phyloP scores from a whole-genome alignment of 257 asterid species.

The Fraxinus cuspidata region DNA sequence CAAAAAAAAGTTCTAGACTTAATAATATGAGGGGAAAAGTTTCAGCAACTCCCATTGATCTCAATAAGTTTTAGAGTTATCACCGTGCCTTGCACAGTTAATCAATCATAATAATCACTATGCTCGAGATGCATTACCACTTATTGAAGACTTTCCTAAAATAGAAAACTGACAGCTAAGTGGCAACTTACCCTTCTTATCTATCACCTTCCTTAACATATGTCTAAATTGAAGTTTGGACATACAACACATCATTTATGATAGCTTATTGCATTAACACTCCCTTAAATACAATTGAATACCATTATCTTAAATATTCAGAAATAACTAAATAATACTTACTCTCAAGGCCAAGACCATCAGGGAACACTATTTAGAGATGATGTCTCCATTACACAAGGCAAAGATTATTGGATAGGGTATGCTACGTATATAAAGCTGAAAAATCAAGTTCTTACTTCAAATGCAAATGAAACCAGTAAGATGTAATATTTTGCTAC shows the following conservation, averaged over 20 bases:
- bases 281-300: not conserved
- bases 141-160: not conserved
- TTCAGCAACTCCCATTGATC: not conserved
- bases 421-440: not conserved
- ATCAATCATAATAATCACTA: not conserved
- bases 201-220: slow-evolving; percentile 9
- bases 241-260: not conserved
- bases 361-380: not conserved
- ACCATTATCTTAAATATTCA: not conserved
- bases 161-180: slow-evolving; percentile 16
- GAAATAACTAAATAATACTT: not conserved
- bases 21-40: not conserved
- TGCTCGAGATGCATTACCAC: slow-evolving; percentile 7
- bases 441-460: not conserved
- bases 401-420: not conserved
- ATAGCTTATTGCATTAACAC: not conserved
- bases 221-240: not conserved
- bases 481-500: not conserved
- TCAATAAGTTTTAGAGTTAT: not conserved
- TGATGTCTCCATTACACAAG: not conserved
- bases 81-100: not conserved
- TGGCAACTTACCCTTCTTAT: not conserved
- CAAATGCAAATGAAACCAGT: not conserved
- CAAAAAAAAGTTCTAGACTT: not conserved
- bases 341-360: not conserved